Base-by-base conservation (phyloP, 352 stramenopile genomes). In the Phytophthora sojae region DNA sequence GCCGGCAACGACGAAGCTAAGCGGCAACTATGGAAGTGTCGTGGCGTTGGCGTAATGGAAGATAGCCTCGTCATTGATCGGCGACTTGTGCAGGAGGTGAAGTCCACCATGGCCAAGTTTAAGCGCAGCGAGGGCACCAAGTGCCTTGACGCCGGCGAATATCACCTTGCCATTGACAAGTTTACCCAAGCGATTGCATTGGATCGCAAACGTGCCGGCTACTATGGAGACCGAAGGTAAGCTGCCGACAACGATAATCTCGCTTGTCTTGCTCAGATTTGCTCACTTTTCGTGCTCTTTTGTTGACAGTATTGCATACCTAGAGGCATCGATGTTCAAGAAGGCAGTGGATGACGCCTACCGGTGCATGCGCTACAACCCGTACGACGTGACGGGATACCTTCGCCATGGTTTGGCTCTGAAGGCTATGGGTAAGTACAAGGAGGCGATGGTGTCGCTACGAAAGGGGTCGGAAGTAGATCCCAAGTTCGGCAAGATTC, bases 381-480 rank as follows among this genome's bases (percentile, higher is more conserved):
- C 93, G 21, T 93, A 94, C 59, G 97, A 98, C 64, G 93, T 97
- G 25, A 98, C 53, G 81, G 88, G 85, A 8, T 99, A 99, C 73
- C 91, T 98, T 66, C 93, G 95, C 47, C 83, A 98, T 30, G 96
- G 94, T 14, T 88, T 97, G 15, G 96, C 94, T 12, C 76, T 98
- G 50, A 98, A 97, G 71, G 77, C 83, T 12, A 71, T 97, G 64
- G 83, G 84, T 2, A 82, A 86, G 45, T 96, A 92, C 73, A 84
- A 79, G 25, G 88, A 96, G 55, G 85, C 88, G 3, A 78, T 94
- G 11, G 74, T 76, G 6, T 79, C 83, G 12, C 71, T 96, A 1
- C 85, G 81, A 21, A 91, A 90, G 49, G 88, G 86, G 12, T 82
- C 81, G 9, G 79, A 93, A 65, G 84, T 96, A 6, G 86, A 96